Conservation (phyloP, 805 yeast species). For the Candida multigemmis region DNA sequence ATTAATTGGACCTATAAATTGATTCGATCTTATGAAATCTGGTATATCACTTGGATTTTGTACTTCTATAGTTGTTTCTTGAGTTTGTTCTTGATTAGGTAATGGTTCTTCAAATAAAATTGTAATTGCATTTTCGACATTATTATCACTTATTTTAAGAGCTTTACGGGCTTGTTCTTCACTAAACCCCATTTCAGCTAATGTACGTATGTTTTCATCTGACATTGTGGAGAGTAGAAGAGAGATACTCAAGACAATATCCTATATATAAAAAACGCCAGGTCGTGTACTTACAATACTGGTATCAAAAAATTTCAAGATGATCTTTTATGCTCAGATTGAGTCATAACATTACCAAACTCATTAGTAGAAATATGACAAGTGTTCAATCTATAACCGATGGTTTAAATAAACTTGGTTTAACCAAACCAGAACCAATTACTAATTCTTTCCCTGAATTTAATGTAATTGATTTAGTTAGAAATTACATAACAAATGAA, state of each 20-base stretch:
- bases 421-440: slow-evolving; percentile 31
- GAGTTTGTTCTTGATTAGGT: slow-evolving; percentile 3
- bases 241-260: too few relatives aligned
- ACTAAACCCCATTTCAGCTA: slow-evolving; percentile 30
- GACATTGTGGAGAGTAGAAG: slow-evolving; percentile 1
- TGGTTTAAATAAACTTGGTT: slow-evolving; percentile 26
- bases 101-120: slow-evolving; percentile 27
- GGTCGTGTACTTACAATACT: too few relatives aligned
- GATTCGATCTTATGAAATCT: too few relatives aligned
- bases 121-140: slow-evolving; percentile 17
- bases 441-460: slow-evolving; percentile 65
- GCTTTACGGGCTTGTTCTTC: slow-evolving; percentile 30
- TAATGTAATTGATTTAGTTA: slow-evolving; percentile 80
- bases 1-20: too few relatives aligned
- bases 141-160: slow-evolving; percentile 13
- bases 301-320: too few relatives aligned
- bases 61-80: slow-evolving; percentile 14
- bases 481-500: slow-evolving; percentile 82
- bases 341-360: too few relatives aligned
- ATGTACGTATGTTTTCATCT: slow-evolving; percentile 2
- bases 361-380: too few relatives aligned
- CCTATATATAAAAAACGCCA: too few relatives aligned
- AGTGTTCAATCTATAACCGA: slow-evolving; percentile 20
- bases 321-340: too few relatives aligned
- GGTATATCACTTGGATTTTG: slow-evolving; percentile 24